Base-by-base conservation (phyloP, 2,329 filamentous ascomycete species). In the Ilyonectria sp. region DNA sequence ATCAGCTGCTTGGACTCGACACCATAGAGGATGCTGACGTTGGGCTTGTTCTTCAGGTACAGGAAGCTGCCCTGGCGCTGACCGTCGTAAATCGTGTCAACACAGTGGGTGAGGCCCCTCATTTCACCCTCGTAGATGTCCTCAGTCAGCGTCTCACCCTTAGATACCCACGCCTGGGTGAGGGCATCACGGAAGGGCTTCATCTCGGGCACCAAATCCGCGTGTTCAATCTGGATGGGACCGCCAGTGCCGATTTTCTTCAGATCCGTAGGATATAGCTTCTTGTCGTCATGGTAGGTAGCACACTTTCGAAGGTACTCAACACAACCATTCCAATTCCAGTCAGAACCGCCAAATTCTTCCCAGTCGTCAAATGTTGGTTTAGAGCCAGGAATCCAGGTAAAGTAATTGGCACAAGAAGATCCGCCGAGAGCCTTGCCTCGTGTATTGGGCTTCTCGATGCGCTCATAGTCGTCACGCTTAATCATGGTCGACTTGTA, bases 301-400 rank as follows among this genome's bases (percentile, higher is more conserved):
- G 82, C 86, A 21, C 82, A 82, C 60, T 90, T 90, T 67, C 83
- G 81, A 9, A 90, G 79, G 69, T 90, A 90, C 4, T 82, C 79
- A 2, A 84, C 79, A 37, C 82, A 79, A 10, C 76, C 79, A 4
- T 88, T 65, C 68, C 69, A 91, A 0, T 80, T 89, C 89, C 89
- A 91, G 56, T 87, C 83, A 72, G 93, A 89, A 6, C 92, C 93
- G 55, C 92, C 92, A 40, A 87, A 87, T 77, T 93, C 92, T 15
- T 90, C 90, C 83, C 92, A 88, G 21, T 91, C 90, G 75, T 94
- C 87, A 71, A 88, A 91, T 1, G 88, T 91, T 1, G 82, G 82
- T 60, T 85, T 85, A 59, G 83, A 87, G 4, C 89, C 89, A 2
- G 85, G 87, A 2, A 90, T 82, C 89, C 89, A 91, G 7, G 88